Evolutionary conservation across 2,329 filamentous ascomycete species (phyloP).

Genomic region (Paraphaeosphaeria sporulosa): DNA sequence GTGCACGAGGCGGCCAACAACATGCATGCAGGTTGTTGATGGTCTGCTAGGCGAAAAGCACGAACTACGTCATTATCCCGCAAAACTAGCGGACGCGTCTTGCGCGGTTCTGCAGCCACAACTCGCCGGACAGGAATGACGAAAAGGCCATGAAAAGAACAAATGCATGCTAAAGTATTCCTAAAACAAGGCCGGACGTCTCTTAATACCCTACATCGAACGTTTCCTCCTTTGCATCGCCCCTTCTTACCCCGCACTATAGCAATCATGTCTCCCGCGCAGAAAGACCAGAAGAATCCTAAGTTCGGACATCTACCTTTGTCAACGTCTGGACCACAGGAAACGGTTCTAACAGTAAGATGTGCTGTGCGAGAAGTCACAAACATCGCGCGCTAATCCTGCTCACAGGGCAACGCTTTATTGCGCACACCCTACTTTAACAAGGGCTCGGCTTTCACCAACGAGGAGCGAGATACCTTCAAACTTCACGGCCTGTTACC

Average conservation of each 20-base stretch:
- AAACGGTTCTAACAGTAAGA: slow-evolving; percentile 50
- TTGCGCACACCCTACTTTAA: slow-evolving; percentile 76
- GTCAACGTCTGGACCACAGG: slow-evolving; percentile 52
- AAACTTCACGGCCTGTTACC: slow-evolving; percentile 77
- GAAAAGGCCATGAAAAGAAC: background rate
- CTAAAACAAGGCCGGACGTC: background rate
- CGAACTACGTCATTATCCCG: slow-evolving; percentile 14
- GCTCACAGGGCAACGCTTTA: slow-evolving; percentile 55
- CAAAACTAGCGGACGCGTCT: slow-evolving; percentile 1
- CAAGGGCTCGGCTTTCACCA: slow-evolving; percentile 81
- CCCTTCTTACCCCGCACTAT: background rate
- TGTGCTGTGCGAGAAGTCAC: background rate
- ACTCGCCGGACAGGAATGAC: slow-evolving; percentile 5
- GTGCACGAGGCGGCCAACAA: background rate
- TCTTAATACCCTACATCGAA: background rate
- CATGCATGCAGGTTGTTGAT: background rate
- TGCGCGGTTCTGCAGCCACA: slow-evolving; percentile 4
- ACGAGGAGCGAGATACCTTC: slow-evolving; percentile 73
- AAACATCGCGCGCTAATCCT: slow-evolving; percentile 10
- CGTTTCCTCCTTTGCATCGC: background rate
- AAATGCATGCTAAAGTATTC: background rate
- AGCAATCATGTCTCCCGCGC: slow-evolving; percentile 18
- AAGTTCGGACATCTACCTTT: slow-evolving; percentile 51
- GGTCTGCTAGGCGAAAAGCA: background rate
- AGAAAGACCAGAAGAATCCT: slow-evolving; percentile 33